A percentile compares a stretch with the other conserved stretches of the same genome.
These are phyloP conservation scores for Raddia guianensis DNA, from an alignment of 176 grass and related monocot species.

Conservation along the genomic window DNA sequence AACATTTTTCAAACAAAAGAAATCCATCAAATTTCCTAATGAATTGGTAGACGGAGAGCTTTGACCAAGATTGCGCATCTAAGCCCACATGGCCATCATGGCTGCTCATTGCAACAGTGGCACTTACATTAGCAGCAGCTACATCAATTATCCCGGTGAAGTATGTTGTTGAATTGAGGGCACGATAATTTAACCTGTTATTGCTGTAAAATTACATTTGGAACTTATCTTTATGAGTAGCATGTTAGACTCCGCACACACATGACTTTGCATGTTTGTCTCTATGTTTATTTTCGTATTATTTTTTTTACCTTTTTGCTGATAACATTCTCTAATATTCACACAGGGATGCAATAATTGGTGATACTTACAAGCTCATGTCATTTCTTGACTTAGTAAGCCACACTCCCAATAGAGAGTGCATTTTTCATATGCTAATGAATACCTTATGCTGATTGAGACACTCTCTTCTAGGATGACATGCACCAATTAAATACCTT, in stretches of 20 bases:
- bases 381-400: constrained; percentile 69
- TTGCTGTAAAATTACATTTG: constrained; percentile 24
- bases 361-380: constrained; percentile 78
- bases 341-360: constrained; percentile 67
- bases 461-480: constrained; percentile 65
- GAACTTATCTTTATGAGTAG: neutral
- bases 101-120: constrained; percentile 82
- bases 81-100: constrained; percentile 95
- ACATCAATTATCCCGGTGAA: constrained; percentile 95
- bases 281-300: neutral
- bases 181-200: neutral
- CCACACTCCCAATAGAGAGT: constrained; percentile 30
- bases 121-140: constrained; percentile 83
- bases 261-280: constrained; percentile 2
- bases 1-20: constrained; percentile 27
- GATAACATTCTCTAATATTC: constrained; percentile 46
- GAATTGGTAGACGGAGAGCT: neutral
- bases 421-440: constrained; percentile 29
- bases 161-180: constrained; percentile 87
- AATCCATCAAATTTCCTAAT: neutral
- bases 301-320: constrained; percentile 7
- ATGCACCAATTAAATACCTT: constrained; percentile 66
- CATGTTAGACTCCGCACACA: neutral
- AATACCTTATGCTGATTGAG: constrained; percentile 39
- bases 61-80: constrained; percentile 31